Conservation (phyloP, 495 filamentous ascomycete genomes). For the Xylaria telfairii region DNA sequence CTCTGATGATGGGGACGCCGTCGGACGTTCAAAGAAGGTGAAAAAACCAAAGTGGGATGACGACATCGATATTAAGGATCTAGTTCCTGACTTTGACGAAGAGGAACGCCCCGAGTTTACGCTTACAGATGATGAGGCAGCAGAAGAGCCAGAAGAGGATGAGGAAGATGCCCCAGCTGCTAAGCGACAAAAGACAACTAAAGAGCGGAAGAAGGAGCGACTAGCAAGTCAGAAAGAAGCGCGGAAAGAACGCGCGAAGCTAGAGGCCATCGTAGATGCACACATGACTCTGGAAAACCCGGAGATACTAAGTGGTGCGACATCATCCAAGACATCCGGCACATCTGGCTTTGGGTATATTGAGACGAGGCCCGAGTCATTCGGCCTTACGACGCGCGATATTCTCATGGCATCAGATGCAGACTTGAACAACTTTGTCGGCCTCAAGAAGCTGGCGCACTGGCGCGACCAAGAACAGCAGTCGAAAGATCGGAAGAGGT, state of each 20-base stretch:
- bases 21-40: conserved; percentile 46
- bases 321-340: conserved; percentile 31
- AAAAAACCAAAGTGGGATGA: conserved; percentile 97
- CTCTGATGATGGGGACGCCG: conserved; percentile 50
- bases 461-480: conserved; percentile 92
- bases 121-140: conserved; percentile 53
- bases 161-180: conserved; percentile 46
- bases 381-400: conserved; percentile 86
- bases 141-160: conserved; percentile 47
- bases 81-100: conserved; percentile 84
- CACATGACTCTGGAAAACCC: conserved; percentile 75
- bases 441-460: conserved; percentile 90
- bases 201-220: conserved; percentile 68
- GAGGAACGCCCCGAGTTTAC: conserved; percentile 57
- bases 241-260: conserved; percentile 77
- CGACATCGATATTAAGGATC: conserved; percentile 93
- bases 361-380: conserved; percentile 87
- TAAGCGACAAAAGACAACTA: conserved; percentile 66
- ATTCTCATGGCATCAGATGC: conserved; percentile 90
- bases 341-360: conserved; percentile 77
- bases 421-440: conserved; percentile 87
- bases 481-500: conserved; percentile 78
- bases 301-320: conserved; percentile 54
- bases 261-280: conserved; percentile 86
- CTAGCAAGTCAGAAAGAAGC: conserved; percentile 75